Conservation (phyloP, 169 alveolate species). For the Babesia sp. region DNA sequence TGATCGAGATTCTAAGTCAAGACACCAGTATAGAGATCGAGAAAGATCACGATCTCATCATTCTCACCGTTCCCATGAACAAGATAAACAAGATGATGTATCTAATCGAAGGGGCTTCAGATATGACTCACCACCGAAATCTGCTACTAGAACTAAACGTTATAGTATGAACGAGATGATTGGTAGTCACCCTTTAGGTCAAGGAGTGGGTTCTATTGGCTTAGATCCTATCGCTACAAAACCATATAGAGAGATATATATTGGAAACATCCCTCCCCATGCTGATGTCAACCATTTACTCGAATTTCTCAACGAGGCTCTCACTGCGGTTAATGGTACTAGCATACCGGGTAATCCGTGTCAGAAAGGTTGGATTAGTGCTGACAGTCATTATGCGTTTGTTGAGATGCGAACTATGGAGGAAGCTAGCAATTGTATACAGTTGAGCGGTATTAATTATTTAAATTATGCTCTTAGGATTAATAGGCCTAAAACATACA, state of each 20-base stretch:
- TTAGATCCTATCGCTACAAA: slow-evolving; percentile 50
- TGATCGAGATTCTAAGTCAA: background rate
- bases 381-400: slow-evolving; percentile 94
- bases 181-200: background rate
- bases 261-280: slow-evolving; percentile 83
- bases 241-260: slow-evolving; percentile 79
- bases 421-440: slow-evolving; percentile 88
- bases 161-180: background rate
- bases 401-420: slow-evolving; percentile 93
- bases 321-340: slow-evolving; percentile 75
- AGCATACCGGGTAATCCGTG: slow-evolving; percentile 81
- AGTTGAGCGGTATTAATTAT: slow-evolving; percentile 76
- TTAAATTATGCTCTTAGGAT: slow-evolving; percentile 40
- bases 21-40: background rate
- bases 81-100: slow-evolving; percentile 4
- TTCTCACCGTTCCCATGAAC: background rate
- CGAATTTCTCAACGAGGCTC: slow-evolving; percentile 80
- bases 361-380: slow-evolving; percentile 90
- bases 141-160: slow-evolving; percentile 1
- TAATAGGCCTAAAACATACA: slow-evolving; percentile 54
- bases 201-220: slow-evolving; percentile 18
- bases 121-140: slow-evolving; percentile 66
- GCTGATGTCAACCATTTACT: slow-evolving; percentile 75
- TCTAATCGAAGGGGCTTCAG: slow-evolving; percentile 43
- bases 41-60: background rate